Evolutionary conservation across 345 rosid genomes (phyloP), one percentile per base, ranked within the genome.

Genomic region (Gossypium australe): DNA sequence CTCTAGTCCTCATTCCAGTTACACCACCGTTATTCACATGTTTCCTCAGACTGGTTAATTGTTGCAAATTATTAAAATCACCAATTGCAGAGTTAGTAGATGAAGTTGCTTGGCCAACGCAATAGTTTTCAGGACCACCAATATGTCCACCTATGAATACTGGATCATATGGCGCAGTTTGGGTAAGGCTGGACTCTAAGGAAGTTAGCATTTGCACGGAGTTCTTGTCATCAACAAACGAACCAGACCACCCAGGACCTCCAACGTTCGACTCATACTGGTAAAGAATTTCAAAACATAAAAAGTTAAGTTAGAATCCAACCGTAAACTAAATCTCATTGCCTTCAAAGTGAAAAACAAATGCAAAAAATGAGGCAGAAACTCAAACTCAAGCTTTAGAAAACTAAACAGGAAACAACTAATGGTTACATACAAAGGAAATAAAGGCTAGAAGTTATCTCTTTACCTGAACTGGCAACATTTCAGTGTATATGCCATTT

Each of bases 1-100:
- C 51, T 78, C 87, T 85, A 47, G 83, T 83, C 85, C 79, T 86
- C 78, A 85, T 85, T 81, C 89, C 97, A 24, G 87, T 81, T 66
- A 52, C 56, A 44, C 78, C 69, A 43, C 56, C 48, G 12, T 17
- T 12, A 70, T 82, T 79, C 69, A 80, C 81, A 75, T 78, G 66
- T 77, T 48, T 84, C 27, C 76, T 67, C 56, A 68, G 83, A 72
- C 67, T 71, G 38, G 82, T 61, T 12, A 80, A 78, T 24, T 75
- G 78, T 60, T 85, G 88, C 16, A 78, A 65, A 45, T 74, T 70
- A 73, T 80, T 78, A 45, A 70, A 43, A 76, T 66, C 67, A 22
- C 73, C 80, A 16, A 78, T 59, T 14, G 75, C 66, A 74, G 87
- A 82, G 13, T 74, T 76, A 73, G 80, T 81, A 16, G 76, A 76